Evolutionary conservation across 2,329 filamentous ascomycete genomes (phyloP).

Genomic region (Aspergillus phoenicis): DNA sequence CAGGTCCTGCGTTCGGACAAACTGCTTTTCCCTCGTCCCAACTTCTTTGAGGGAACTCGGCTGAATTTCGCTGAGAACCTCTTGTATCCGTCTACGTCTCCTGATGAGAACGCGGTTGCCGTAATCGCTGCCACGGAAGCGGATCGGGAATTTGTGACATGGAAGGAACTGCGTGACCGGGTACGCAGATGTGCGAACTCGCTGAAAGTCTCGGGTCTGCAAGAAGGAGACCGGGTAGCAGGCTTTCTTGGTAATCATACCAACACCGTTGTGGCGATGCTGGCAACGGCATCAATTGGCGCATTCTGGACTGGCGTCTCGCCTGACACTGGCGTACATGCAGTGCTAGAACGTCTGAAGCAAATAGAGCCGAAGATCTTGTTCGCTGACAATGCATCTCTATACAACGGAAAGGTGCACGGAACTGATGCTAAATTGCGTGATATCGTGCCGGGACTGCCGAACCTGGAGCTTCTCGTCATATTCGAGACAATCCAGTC

Average conservation of each 20-base stretch:
- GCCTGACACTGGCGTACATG: constrained; percentile 87
- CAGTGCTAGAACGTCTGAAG: constrained; percentile 80
- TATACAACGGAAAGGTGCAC: constrained; percentile 91
- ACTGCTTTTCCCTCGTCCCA: constrained; percentile 81
- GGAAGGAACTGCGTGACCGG: constrained; percentile 76
- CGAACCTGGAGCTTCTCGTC: constrained; percentile 69
- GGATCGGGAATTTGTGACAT: constrained; percentile 66
- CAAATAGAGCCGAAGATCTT: constrained; percentile 83
- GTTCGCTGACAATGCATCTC: constrained; percentile 82
- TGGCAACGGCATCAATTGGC: constrained; percentile 78
- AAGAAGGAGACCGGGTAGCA: constrained; percentile 63
- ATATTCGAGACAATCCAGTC: constrained; percentile 68
- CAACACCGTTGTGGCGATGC: constrained; percentile 83
- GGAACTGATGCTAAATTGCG: constrained; percentile 75
- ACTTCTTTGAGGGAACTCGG: constrained; percentile 77
- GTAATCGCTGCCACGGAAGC: constrained; percentile 82
- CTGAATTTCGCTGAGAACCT: constrained; percentile 97
- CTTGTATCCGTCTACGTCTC: constrained; percentile 69
- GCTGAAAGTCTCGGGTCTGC: constrained; percentile 67
- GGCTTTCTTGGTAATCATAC: constrained; percentile 87
- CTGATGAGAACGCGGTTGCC: constrained; percentile 63
- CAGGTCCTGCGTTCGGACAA: constrained; percentile 69
- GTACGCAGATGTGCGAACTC: constrained; percentile 74
- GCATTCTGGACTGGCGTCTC: constrained; percentile 93
- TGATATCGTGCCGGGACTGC: constrained; percentile 72